phyloP scores from a whole-genome alignment of 768 basidiomycete species.

The Russula vinacea region DNA sequence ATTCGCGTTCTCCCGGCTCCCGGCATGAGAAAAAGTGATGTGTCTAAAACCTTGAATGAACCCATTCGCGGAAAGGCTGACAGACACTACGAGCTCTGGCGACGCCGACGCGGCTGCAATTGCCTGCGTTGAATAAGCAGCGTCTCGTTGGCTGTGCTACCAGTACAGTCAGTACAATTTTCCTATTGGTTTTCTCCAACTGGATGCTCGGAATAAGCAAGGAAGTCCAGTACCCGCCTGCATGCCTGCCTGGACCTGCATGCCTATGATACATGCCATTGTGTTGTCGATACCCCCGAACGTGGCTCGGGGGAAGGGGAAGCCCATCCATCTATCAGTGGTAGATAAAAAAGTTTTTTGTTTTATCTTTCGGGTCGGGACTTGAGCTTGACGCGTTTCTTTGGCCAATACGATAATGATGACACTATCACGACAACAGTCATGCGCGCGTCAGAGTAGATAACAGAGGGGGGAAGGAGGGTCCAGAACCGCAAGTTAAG shows the following conservation, averaged over 20 bases:
- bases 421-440: not conserved
- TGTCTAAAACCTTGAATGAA: slow-evolving; percentile 7
- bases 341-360: not conserved
- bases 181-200: not conserved
- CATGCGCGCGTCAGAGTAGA: slow-evolving; percentile 2
- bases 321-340: not conserved
- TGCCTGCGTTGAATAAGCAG: no score
- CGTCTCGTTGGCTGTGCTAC: not conserved
- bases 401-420: no score
- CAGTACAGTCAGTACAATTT: not conserved
- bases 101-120: no score
- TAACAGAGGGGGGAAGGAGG: not conserved
- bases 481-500: not conserved
- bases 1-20: not conserved
- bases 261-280: not conserved
- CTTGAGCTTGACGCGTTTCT: slow-evolving; percentile 1
- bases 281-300: slow-evolving; percentile 14
- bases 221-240: not conserved
- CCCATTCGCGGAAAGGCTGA: not conserved
- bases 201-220: not conserved
- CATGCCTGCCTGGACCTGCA: not conserved
- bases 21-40: not conserved
- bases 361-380: not conserved
- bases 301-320: slow-evolving; percentile 5
- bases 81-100: not conserved